Conservation (phyloP, 2,329 filamentous ascomycete genomes). For the Uncinocarpus reesii region DNA sequence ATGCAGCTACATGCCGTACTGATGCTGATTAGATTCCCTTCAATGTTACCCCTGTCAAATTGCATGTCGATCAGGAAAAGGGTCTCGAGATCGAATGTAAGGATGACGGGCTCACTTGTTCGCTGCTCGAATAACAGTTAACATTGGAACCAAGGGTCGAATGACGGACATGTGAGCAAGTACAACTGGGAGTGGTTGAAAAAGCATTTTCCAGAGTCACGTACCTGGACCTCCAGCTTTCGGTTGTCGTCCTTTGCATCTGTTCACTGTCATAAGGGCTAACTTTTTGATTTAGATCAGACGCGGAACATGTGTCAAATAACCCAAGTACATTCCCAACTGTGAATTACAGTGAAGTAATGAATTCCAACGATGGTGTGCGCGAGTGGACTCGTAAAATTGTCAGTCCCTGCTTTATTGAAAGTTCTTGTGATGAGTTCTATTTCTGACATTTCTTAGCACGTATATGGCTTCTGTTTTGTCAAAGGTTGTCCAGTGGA, state of each 20-base stretch:
- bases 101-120: constrained; percentile 11
- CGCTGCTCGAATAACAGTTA: background rate
- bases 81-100: constrained; percentile 45
- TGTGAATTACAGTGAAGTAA: constrained; percentile 52
- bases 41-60: background rate
- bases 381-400: constrained; percentile 55
- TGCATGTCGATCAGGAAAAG: constrained; percentile 23
- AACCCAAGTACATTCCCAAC: constrained; percentile 44
- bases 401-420: constrained; percentile 16
- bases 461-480: constrained; percentile 64
- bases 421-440: background rate
- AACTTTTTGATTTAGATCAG: constrained; percentile 11
- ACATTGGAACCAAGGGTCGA: constrained; percentile 45
- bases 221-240: background rate
- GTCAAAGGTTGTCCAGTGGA: constrained; percentile 58
- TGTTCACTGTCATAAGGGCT: background rate
- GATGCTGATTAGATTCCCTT: constrained; percentile 5
- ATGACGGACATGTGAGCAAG: constrained; percentile 56
- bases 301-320: constrained; percentile 12
- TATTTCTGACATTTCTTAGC: constrained; percentile 38
- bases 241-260: background rate
- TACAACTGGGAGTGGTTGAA: constrained; percentile 57
- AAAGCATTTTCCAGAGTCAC: constrained; percentile 28
- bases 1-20: background rate
- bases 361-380: constrained; percentile 48